These are phyloP conservation scores for Butyriboletus loyo DNA, from an alignment of 768 basidiomycete species.

Conservation along the genomic window DNA sequence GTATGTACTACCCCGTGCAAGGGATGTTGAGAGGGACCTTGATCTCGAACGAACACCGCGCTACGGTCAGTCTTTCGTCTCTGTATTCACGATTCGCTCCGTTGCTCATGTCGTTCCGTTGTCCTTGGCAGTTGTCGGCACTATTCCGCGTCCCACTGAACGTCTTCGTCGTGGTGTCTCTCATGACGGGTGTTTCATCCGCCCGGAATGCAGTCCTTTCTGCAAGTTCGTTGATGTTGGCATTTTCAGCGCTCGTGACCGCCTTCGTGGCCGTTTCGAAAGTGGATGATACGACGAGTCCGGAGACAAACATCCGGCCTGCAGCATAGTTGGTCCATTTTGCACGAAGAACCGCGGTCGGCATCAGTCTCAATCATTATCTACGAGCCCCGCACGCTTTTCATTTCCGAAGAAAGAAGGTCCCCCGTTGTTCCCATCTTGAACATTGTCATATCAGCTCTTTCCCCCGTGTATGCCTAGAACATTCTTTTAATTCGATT, in stretches of 20 bases:
- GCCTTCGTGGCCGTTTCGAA: slow-evolving; percentile 44
- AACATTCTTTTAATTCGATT: background rate
- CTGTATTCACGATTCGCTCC: too few relatives aligned
- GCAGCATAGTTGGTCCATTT: too few relatives aligned
- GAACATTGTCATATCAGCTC: background rate
- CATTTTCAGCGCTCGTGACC: slow-evolving; percentile 58
- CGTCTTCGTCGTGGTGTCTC: slow-evolving; percentile 65
- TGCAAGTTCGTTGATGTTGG: slow-evolving; percentile 55
- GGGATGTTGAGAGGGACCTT: slow-evolving; percentile 67
- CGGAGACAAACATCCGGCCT: slow-evolving; percentile 20
- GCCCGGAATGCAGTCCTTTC: slow-evolving; percentile 60
- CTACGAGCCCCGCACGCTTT: background rate
- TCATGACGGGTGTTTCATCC: slow-evolving; percentile 65
- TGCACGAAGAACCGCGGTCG: too few relatives aligned
- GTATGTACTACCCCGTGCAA: slow-evolving; percentile 77
- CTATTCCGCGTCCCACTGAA: slow-evolving; percentile 76
- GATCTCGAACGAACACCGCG: slow-evolving; percentile 69
- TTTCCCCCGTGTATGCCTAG: background rate
- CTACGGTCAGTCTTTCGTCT: slow-evolving; percentile 50
- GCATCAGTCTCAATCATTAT: background rate
- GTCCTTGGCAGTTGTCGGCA: slow-evolving; percentile 49
- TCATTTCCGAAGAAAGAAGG: background rate
- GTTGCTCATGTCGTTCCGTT: background rate
- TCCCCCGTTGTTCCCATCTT: background rate
- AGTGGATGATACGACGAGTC: slow-evolving; percentile 21